Conservation (phyloP, 179 eudicot genomes). For the Silene coronaria region DNA sequence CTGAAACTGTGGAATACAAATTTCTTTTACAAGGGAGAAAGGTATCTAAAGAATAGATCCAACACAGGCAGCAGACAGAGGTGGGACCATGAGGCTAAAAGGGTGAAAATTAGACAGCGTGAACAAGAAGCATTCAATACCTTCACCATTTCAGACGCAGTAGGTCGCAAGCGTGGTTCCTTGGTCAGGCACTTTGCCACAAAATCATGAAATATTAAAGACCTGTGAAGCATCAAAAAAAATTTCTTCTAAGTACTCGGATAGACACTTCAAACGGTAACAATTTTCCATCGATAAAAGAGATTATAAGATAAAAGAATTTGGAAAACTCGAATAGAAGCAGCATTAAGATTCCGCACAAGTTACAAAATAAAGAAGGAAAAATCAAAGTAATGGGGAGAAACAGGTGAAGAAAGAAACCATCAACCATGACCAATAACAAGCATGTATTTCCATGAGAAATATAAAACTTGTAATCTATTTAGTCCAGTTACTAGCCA, state of each 20-base stretch:
- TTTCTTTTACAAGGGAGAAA: neutral
- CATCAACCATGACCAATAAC: neutral
- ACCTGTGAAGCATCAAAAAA: conserved; percentile 45
- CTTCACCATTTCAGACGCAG: conserved; percentile 90
- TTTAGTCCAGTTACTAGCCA: neutral
- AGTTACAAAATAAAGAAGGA: neutral
- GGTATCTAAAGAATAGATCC: neutral
- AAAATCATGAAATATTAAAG: conserved; percentile 94
- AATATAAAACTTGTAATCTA: neutral
- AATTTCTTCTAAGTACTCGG: neutral
- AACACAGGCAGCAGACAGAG: neutral
- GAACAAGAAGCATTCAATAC: conserved; percentile 29
- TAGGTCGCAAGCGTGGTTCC: conserved; percentile 91
- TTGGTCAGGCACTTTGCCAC: conserved; percentile 94
- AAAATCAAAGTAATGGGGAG: neutral
- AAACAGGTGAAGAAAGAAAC: conserved; percentile 1
- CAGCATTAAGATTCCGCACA: neutral
- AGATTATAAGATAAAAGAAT: neutral
- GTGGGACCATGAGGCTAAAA: neutral
- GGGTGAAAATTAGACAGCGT: neutral
- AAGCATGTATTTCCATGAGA: neutral
- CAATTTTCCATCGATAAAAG: neutral
- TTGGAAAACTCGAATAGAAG: neutral
- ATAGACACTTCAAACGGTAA: neutral
- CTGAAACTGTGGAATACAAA: neutral